Conservation (phyloP, 2,329 filamentous ascomycete genomes). For the Talaromyces albobiverticillius region DNA sequence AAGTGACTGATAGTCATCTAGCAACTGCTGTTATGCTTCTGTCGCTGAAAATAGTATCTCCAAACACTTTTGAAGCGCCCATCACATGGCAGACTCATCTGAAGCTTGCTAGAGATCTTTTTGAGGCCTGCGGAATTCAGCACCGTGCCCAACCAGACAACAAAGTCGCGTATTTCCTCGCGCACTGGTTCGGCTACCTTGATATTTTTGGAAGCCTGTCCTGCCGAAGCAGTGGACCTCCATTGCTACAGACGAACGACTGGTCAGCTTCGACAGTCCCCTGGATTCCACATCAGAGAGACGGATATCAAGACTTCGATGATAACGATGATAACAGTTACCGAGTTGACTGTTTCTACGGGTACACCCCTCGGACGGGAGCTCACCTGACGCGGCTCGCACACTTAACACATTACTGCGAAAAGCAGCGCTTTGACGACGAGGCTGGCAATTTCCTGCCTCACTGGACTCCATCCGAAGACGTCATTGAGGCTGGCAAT, state of each 20-base stretch:
- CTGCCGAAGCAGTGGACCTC: slow-evolving; percentile 55
- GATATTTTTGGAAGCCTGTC: slow-evolving; percentile 72
- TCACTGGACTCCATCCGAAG: slow-evolving; percentile 58
- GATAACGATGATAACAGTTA: slow-evolving; percentile 59
- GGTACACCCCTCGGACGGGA: slow-evolving; percentile 71
- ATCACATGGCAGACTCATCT: slow-evolving; percentile 81
- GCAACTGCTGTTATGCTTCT: slow-evolving; percentile 83
- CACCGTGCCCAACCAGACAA: slow-evolving; percentile 52
- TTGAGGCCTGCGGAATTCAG: slow-evolving; percentile 62
- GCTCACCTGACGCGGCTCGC: slow-evolving; percentile 70
- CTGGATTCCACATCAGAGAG: slow-evolving; percentile 9
- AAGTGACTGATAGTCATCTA: slow-evolving; percentile 69
- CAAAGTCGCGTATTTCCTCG: slow-evolving; percentile 69
- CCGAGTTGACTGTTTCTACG: slow-evolving; percentile 76
- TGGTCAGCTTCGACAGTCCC: slow-evolving; percentile 29
- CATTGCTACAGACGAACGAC: slow-evolving; percentile 51
- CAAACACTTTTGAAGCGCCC: slow-evolving; percentile 74
- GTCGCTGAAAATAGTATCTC: slow-evolving; percentile 78
- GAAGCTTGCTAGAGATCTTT: slow-evolving; percentile 71
- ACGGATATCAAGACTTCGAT: slow-evolving; percentile 47
- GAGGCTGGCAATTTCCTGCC: slow-evolving; percentile 48
- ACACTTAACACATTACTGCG: slow-evolving; percentile 66
- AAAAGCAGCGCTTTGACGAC: slow-evolving; percentile 61
- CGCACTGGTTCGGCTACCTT: slow-evolving; percentile 79
- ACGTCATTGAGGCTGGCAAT: slow-evolving; percentile 56